Base-by-base conservation (phyloP, 805 yeast genomes). In the Zygosaccharomyces lentus region DNA sequence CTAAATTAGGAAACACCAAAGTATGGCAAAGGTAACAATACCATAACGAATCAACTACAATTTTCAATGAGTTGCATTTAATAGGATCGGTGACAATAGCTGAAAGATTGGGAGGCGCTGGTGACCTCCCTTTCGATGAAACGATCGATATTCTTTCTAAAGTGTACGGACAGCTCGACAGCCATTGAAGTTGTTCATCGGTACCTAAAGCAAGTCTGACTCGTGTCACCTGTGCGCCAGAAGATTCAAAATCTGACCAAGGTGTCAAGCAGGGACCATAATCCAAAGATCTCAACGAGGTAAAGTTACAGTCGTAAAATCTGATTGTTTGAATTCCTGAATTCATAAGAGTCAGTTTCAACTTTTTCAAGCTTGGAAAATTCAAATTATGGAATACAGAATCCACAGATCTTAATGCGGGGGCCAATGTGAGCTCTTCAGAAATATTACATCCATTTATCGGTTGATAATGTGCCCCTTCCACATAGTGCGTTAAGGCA, bases 381-480 rank as follows among this genome's bases (percentile, higher is more conserved):
- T 37, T 30, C 9, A 62, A 36, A 21, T 43, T 43, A 19, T 38
- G 23, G 21, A 59, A 58, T 5, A 36, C 38, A 9, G 59, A 53
- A 37, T 54, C 53, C 4, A 40, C 37, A 6, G 56, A 43, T 34
- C 57, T 49, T 29, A 54, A 25, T 12, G 58, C 38, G 2, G 60
- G 52, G 6, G 41, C 44, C 4, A 62, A 24, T 3, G 46, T 45
- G 9, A 62, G 41, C 25, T 47, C 45, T 2, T 41, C 37, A 1
- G 26, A 19, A 4, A 62, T 50, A 4, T 38, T 16, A 8, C 31
- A 9, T 4, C 66, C 66, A 45, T 62, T 53, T 6, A 62, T 47
- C 12, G 42, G 29, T 6, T 57, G 57, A 24, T 53, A 51, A 15
- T 39, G 46, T 2, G 46, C 42, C 15, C 50, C 47, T n/a, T 49